Conservation (phyloP, 2,329 filamentous ascomycete genomes). For the Sporothrix globosa region DNA sequence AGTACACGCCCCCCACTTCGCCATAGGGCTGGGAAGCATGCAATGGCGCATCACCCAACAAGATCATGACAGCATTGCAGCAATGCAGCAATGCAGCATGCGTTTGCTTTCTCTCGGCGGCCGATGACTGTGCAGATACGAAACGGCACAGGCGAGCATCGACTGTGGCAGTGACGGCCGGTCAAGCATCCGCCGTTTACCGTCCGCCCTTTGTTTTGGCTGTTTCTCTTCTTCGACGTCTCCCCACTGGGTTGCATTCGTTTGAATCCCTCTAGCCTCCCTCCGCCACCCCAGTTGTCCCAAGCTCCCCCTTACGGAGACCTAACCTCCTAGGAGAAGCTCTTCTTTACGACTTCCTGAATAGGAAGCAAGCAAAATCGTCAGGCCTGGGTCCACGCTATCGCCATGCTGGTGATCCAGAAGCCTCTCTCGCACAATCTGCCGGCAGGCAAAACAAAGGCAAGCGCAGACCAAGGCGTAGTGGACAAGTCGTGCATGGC, state of each 20-base stretch:
- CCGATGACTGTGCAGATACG: conserved; percentile 24
- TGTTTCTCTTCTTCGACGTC: neutral
- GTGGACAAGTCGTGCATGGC: no score
- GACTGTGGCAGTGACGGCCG: conserved; percentile 14
- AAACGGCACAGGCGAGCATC: neutral
- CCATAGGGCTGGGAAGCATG: conserved; percentile 17
- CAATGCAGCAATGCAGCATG: neutral
- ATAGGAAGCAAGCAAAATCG: neutral
- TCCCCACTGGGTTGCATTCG: conserved; percentile 10
- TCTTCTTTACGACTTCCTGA: conserved; percentile 22
- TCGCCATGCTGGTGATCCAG: neutral
- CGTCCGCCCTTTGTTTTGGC: neutral
- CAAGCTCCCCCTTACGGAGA: conserved; percentile 11
- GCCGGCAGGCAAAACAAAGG: conserved; percentile 7
- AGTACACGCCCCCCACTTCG: conserved; percentile 1
- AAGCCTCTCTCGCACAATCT: neutral
- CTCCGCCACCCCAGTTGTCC: neutral
- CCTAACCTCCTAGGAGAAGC: neutral
- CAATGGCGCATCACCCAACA: conserved; percentile 2
- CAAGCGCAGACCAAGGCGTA: no score
- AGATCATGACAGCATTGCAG: neutral
- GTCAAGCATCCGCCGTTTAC: neutral
- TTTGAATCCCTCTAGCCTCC: neutral
- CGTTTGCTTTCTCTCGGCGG: neutral
- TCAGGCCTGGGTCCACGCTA: neutral